Conservation (phyloP, 202 grass and related monocot genomes). For the Carex arenaria region DNA sequence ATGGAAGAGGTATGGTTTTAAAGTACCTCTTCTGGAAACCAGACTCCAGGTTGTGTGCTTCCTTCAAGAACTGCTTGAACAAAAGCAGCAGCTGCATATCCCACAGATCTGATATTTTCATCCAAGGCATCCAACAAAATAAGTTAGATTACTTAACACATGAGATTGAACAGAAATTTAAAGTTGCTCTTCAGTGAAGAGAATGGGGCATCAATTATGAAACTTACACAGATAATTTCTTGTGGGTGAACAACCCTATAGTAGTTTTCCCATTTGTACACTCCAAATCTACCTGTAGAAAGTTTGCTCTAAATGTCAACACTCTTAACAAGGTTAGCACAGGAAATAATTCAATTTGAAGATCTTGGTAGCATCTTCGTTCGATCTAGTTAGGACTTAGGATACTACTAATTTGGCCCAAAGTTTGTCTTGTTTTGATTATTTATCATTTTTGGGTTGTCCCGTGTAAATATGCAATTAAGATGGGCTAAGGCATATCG, state of each 20-base stretch:
- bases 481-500: not conserved
- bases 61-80: slow-evolving; percentile 79
- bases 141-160: not conserved
- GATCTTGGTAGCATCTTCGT: not conserved
- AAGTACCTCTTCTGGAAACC: slow-evolving; percentile 83
- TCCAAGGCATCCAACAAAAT: not conserved
- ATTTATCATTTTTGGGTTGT: not conserved
- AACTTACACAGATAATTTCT: slow-evolving; percentile 82
- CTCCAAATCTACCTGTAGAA: slow-evolving; percentile 83
- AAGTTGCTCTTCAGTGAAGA: not conserved
- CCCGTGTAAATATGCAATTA: not conserved
- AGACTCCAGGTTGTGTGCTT: slow-evolving; percentile 71
- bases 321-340: not conserved
- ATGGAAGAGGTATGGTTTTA: not conserved
- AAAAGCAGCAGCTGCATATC: slow-evolving; percentile 50
- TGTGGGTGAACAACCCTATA: slow-evolving; percentile 80
- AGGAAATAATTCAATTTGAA: not conserved
- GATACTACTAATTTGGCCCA: slow-evolving; percentile 16
- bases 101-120: slow-evolving; percentile 56
- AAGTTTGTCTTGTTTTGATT: slow-evolving; percentile 1
- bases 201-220: not conserved
- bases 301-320: not conserved
- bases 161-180: not conserved
- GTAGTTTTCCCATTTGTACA: slow-evolving; percentile 65
- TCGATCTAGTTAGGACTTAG: not conserved